phyloP scores from a whole-genome alignment of 2,329 filamentous ascomycete species.

The Cryphonectria parasitica region DNA sequence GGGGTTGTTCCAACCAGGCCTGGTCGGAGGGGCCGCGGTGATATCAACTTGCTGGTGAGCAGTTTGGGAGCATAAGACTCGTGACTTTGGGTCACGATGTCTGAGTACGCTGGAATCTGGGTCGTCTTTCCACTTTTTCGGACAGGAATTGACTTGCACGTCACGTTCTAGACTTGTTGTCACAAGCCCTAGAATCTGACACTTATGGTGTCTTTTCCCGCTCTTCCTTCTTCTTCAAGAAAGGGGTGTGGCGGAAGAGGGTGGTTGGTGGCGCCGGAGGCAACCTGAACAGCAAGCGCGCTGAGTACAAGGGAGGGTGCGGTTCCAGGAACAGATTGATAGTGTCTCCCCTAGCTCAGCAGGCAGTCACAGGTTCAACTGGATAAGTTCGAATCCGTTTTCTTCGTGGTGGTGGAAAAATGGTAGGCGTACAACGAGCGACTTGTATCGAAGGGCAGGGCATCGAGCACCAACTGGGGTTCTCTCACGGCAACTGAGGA shows the following conservation, averaged over 20 bases:
- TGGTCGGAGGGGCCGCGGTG: conserved; percentile 31
- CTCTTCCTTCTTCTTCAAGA: background rate
- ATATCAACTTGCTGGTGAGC: conserved; percentile 23
- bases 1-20: conserved; percentile 30
- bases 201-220: background rate
- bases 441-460: conserved; percentile 27
- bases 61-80: conserved; percentile 10
- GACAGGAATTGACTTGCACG: background rate
- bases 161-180: background rate
- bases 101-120: background rate
- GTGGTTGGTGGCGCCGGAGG: conserved; percentile 15
- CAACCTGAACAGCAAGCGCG: conserved; percentile 1
- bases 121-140: background rate
- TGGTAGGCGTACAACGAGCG: conserved; percentile 29
- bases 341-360: conserved; percentile 8
- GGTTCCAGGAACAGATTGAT: background rate
- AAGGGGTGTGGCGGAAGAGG: conserved; percentile 1
- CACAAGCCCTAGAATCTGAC: background rate
- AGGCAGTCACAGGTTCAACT: conserved; percentile 19
- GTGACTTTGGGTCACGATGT: conserved; percentile 6
- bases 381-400: conserved; percentile 20
- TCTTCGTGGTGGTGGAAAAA: conserved; percentile 24
- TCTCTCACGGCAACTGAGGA: conserved; percentile 22
- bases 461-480: conserved; percentile 29
- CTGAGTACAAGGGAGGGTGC: conserved; percentile 5